phyloP scores from a whole-genome alignment of 805 yeast species.

The Zygosaccharomyces gambellarensis region DNA sequence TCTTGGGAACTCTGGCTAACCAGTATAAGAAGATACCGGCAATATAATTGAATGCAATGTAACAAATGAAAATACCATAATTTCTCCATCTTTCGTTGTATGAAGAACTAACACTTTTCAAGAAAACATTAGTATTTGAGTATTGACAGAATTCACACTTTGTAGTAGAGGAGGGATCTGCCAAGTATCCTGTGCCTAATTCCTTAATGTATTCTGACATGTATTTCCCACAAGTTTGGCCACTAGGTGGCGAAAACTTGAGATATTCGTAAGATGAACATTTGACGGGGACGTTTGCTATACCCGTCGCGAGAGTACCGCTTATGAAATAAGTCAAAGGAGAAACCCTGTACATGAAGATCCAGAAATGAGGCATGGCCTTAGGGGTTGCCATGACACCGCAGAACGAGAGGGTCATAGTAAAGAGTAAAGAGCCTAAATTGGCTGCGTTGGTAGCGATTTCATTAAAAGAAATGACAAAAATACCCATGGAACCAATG shows the following conservation, averaged over 20 bases:
- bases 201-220: constrained; percentile 37
- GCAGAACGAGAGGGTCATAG: constrained; percentile 64
- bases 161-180: constrained; percentile 44
- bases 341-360: constrained; percentile 68
- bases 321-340: constrained; percentile 65
- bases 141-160: constrained; percentile 56
- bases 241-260: constrained; percentile 46
- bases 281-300: constrained; percentile 44
- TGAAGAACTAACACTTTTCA: constrained; percentile 42
- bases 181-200: constrained; percentile 45
- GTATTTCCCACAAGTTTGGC: constrained; percentile 54
- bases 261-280: constrained; percentile 50
- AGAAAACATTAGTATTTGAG: constrained; percentile 51
- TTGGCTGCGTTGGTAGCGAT: constrained; percentile 61
- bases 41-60: constrained; percentile 41
- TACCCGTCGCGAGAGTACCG: constrained; percentile 50
- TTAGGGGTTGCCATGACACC: constrained; percentile 64
- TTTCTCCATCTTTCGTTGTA: constrained; percentile 50
- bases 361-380: constrained; percentile 69
- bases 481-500: constrained; percentile 54
- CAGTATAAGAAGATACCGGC: constrained; percentile 49
- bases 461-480: constrained; percentile 55
- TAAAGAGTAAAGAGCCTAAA: constrained; percentile 50
- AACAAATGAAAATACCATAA: constrained; percentile 53
- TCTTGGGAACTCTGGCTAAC: constrained; percentile 72